Conservation (phyloP, 2,329 filamentous ascomycete genomes). For the Lachnellula occidentalis region DNA sequence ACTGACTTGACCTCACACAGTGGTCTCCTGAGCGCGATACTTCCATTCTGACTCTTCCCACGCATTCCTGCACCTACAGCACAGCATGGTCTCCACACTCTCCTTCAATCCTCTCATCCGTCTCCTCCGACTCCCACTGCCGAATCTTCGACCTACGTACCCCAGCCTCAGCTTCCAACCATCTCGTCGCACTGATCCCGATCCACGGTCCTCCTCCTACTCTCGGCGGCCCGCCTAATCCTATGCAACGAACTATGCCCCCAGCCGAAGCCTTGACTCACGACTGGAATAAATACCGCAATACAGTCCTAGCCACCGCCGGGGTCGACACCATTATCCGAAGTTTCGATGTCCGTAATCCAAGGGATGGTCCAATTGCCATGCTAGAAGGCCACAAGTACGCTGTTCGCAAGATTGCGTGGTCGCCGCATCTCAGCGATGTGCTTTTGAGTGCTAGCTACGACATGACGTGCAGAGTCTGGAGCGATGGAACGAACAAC, state of each 20-base stretch:
- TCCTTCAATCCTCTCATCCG: constrained; percentile 77
- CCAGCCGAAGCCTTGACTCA: constrained; percentile 77
- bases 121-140: constrained; percentile 82
- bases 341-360: constrained; percentile 83
- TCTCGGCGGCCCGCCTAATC: constrained; percentile 24
- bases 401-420: constrained; percentile 77
- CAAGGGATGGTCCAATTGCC: constrained; percentile 64
- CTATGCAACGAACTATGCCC: constrained; percentile 29
- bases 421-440: constrained; percentile 91
- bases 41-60: constrained; percentile 79
- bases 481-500: constrained; percentile 66
- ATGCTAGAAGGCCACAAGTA: constrained; percentile 84
- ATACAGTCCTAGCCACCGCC: constrained; percentile 76
- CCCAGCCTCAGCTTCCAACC: constrained; percentile 79
- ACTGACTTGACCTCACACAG: constrained; percentile 33
- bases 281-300: constrained; percentile 98
- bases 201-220: constrained; percentile 59
- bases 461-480: constrained; percentile 94
- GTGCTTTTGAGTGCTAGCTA: constrained; percentile 86
- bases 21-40: constrained; percentile 77
- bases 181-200: constrained; percentile 75
- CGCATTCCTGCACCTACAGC: constrained; percentile 91
- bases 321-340: constrained; percentile 85
- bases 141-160: constrained; percentile 89
- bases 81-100: constrained; percentile 87